These are phyloP conservation scores for Gynandropsis gynandra DNA, from an alignment of 345 rosid genomes.

Conservation along the genomic window DNA sequence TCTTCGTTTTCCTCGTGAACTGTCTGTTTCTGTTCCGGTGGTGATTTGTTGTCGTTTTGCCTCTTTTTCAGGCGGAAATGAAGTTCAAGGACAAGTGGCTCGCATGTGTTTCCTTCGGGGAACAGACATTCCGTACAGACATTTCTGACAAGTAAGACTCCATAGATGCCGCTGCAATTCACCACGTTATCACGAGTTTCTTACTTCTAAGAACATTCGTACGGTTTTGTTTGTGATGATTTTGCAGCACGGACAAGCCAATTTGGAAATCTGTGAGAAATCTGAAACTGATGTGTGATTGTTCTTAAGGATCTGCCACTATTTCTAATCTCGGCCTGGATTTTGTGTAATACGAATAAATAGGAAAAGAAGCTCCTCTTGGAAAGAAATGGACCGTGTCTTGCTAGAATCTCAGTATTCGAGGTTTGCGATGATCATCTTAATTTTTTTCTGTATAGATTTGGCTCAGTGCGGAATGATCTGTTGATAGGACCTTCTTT, in stretches of 20 bases:
- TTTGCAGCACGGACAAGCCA: conserved; percentile 76
- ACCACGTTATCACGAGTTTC: background rate
- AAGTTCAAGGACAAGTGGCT: conserved; percentile 78
- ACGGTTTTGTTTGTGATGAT: conserved; percentile 19
- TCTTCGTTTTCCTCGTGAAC: background rate
- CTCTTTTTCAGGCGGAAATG: conserved; percentile 59
- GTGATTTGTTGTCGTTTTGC: background rate
- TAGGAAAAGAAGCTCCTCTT: conserved; percentile 90
- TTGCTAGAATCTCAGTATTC: conserved; percentile 73
- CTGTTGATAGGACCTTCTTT: conserved; percentile 1
- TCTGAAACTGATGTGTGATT: conserved; percentile 12
- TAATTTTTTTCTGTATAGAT: background rate
- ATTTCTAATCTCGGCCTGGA: background rate
- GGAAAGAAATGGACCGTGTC: conserved; percentile 74
- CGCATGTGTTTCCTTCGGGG: conserved; percentile 84
- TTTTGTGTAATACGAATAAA: background rate
- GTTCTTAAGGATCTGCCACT: background rate
- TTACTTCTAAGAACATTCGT: background rate
- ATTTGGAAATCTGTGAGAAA: conserved; percentile 77
- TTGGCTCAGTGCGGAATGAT: conserved; percentile 1
- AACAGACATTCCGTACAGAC: conserved; percentile 72
- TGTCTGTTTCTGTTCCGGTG: background rate
- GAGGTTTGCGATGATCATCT: conserved; percentile 45
- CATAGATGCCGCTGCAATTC: too few relatives aligned
- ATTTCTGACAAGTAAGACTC: conserved; percentile 59